Base-by-base conservation (phyloP, 345 rosid species). In the Syzygium oleosum region DNA sequence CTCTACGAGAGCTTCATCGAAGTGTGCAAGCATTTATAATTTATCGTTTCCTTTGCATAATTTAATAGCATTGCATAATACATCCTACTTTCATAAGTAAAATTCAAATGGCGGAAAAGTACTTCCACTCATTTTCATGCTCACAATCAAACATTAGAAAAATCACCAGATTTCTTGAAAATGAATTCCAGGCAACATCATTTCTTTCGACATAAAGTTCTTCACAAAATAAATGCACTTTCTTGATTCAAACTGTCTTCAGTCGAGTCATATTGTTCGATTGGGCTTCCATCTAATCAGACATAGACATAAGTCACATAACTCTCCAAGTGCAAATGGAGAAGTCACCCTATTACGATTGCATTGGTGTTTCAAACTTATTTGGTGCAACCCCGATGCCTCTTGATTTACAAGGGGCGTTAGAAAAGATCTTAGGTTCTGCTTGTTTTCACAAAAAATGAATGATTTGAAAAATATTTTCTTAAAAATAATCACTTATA, bases 401-500 rank as follows among this genome's bases (percentile, higher is more conserved):
- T 2, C 46, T 34, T 15, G 5, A 63, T 63, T 7, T 13, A 4
- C 17, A 14, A 29, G 9, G 13, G 29, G 6, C 2, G 6, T 13
- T 3, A 0, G 3, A n/a, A 61, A 61, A 3, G 7, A 68, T 9
- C 23, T 31, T 34, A 5, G 0, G 0, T 17, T 68, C 1, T 1
- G 5, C 19, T 34, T 34, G 12, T 1, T 68, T 68, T 1, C 43
- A 21, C 0, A 1, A 34, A 34, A 68, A 68, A 34, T 68, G 1
- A 17, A 34, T 8, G 6, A 4, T 34, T 1, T 34, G 0, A 68
- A 68, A 68, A 4, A 0, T 34, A 2, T 8, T 29, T 16, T 65
- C 17, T 5, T 17, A 22, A 55, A 56, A 23, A 23, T 1, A 23
- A 23, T 56, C 5, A 2, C 4, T 19, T 5, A 1, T 2, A 21